Evolutionary conservation across 257 asterid genomes (phyloP), one percentile per base, ranked within the genome.

Genomic region (Fraxinus pennsylvanica): DNA sequence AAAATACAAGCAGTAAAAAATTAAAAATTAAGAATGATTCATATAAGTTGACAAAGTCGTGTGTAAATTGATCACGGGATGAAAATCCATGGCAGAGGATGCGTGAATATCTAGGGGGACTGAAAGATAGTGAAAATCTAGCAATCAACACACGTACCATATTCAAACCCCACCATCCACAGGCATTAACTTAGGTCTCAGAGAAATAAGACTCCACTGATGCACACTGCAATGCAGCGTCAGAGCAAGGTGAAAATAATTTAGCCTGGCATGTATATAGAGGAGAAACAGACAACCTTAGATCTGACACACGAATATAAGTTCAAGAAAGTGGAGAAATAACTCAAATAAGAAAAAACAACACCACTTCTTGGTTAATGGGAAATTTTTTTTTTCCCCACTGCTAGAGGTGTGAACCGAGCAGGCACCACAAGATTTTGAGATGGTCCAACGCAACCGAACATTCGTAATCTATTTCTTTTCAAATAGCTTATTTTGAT

Each of bases 341-440:
- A 59, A 6, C 14, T 8, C 30, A 59, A 59, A 59, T 21, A 59
- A 21, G 4, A n/a, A 7, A n/a, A 21, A 6, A 8, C 9, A 21
- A 21, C 12, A 25, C 82, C 59, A 74, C 47, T 81, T 80, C 77
- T 80, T 80, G 78, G 74, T 78, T 78, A 84, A 75, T 88, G 87
- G 82, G 2, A 59, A 78, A 78, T 54, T 10, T 36, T 70, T 27
- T 39, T 79, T 75, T 36, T 61, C 36, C 9, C 59, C 59, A 22
- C 39, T 13, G 63, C 66, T 74, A 50, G 70, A 63, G 65, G 21
- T 0, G 2, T 50, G 17, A 50, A 50, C 61, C 61, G 2, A 7
- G 61, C 8, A 4, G 1, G 61, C 61, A 50, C 22, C 1, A 6
- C 19, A 50, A 3, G 22, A 6, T 3, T 14, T 41, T 10, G 15